Evolutionary conservation across 176 grass and related monocot species (phyloP).

Genomic region (Hyparrhenia diplandra): DNA sequence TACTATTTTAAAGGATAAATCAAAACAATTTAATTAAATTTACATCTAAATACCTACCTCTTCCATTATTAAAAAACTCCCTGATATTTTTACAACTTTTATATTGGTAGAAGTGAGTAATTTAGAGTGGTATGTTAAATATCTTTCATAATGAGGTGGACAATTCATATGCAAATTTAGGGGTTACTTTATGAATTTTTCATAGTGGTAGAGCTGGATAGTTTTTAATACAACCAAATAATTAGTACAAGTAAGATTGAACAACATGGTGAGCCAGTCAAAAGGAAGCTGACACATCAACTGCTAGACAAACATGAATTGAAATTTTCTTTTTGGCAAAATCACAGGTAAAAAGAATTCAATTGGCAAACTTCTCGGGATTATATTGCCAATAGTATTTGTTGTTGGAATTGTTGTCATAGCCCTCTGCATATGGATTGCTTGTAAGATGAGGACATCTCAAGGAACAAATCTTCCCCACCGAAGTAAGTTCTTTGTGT

Average conservation of each 20-base stretch:
- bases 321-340: background rate
- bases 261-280: background rate
- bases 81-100: no score
- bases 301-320: background rate
- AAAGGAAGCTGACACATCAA: background rate
- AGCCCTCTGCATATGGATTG: background rate
- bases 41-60: no score
- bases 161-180: background rate
- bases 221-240: background rate
- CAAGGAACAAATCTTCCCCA: background rate
- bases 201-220: background rate
- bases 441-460: background rate
- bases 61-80: no score
- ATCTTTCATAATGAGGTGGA: no score
- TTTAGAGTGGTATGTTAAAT: background rate
- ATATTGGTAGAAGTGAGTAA: background rate
- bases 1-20: no score
- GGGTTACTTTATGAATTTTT: background rate
- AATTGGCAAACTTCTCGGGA: background rate
- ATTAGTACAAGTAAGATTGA: background rate
- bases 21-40: no score
- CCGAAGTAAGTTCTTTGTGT: background rate
- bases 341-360: background rate
- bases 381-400: conserved; percentile 17
- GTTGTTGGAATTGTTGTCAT: background rate